Percentiles rank a stretch among this genome's conserved stretches.
phyloP scores from a whole-genome alignment of 2,329 filamentous ascomycete genomes.

The Colletotrichum magnum region DNA sequence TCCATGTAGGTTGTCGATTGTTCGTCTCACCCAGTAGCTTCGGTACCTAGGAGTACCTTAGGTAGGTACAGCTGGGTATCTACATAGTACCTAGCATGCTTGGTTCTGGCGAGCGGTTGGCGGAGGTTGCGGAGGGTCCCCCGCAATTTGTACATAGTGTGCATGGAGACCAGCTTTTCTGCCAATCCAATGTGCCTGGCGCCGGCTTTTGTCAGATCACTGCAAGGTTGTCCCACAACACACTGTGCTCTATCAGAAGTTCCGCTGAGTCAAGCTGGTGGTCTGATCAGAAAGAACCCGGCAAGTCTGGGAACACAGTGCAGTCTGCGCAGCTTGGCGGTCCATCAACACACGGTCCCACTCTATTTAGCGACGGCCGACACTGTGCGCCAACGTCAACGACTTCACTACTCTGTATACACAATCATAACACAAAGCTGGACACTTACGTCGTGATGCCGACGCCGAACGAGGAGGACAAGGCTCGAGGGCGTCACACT shows the following conservation, averaged over 20 bases:
- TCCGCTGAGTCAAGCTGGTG: constrained; percentile 10
- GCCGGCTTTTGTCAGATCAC: constrained; percentile 26
- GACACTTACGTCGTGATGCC: constrained; percentile 3
- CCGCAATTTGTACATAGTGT: constrained; percentile 15
- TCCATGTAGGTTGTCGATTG: no score
- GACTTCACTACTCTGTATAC: background rate
- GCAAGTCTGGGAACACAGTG: constrained; percentile 3
- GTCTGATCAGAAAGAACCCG: constrained; percentile 7
- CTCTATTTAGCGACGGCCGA: background rate
- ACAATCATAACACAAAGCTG: background rate
- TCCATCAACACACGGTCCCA: background rate
- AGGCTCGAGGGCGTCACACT: constrained; percentile 8
- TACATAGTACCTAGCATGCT: background rate
- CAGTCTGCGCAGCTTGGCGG: no score
- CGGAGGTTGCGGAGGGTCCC: constrained; percentile 37
- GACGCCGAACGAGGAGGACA: constrained; percentile 10
- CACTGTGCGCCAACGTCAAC: constrained; percentile 19
- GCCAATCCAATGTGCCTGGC: constrained; percentile 11
- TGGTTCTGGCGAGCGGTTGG: constrained; percentile 16
- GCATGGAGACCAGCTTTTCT: constrained; percentile 19
- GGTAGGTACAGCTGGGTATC: no score
- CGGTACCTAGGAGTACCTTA: background rate
- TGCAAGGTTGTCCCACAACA: constrained; percentile 9
- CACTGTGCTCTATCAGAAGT: constrained; percentile 22
- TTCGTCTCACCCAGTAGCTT: no score